Evolutionary conservation across 345 rosid species (phyloP).

Genomic region (Rhodamnia argentea): DNA sequence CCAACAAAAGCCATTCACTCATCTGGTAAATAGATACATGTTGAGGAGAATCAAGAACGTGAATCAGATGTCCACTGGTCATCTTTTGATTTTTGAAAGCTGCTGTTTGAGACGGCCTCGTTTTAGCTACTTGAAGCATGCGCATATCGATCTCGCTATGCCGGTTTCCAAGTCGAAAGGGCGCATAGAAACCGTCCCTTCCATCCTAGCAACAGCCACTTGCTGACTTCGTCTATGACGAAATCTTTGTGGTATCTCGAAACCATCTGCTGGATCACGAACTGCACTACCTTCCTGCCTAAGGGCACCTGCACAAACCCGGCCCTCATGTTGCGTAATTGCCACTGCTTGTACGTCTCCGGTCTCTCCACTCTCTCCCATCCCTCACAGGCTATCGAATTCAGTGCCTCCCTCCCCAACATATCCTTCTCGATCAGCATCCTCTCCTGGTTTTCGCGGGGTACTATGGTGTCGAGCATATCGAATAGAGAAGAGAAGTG

Average conservation of each 20-base stretch:
- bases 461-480: neutral
- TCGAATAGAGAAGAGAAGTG: slow-evolving; percentile 3
- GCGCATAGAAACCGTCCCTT: slow-evolving; percentile 3
- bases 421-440: neutral
- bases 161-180: slow-evolving; percentile 5
- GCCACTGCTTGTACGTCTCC: slow-evolving; percentile 7
- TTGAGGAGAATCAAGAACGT: neutral
- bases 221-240: neutral
- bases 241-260: slow-evolving; percentile 1
- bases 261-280: neutral
- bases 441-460: neutral
- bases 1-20: neutral
- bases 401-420: neutral
- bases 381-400: neutral
- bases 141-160: neutral
- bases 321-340: slow-evolving; percentile 1
- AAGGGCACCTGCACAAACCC: slow-evolving; percentile 6
- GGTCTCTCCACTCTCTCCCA: slow-evolving; percentile 1
- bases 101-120: neutral
- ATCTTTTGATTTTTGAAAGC: neutral
- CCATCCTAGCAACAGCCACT: slow-evolving; percentile 8
- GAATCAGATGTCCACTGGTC: neutral
- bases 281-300: neutral
- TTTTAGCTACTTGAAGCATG: neutral
- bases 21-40: neutral